phyloP scores from a whole-genome alignment of 805 yeast species.

The Hanseniaspora meyeri region DNA sequence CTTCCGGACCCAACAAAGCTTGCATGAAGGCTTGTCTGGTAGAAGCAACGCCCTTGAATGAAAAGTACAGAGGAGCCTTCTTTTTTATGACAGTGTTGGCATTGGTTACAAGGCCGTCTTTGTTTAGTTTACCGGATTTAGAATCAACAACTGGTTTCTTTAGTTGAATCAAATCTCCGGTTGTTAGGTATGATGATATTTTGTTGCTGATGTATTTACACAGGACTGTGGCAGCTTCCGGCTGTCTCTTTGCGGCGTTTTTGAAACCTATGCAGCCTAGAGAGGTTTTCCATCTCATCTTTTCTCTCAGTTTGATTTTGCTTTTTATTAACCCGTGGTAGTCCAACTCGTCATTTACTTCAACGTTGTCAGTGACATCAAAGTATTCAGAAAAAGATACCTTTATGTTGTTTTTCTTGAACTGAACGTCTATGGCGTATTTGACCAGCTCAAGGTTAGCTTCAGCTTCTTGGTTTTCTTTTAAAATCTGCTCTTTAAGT shows the following conservation, averaged over 20 bases:
- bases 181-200: constrained; percentile 5
- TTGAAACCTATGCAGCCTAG: constrained; percentile 10
- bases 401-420: constrained; percentile 1
- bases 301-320: not conserved
- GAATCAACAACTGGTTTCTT: not conserved
- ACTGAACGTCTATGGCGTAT: not conserved
- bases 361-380: not conserved
- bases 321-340: constrained; percentile 9
- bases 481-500: constrained; percentile 7
- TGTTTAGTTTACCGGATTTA: not conserved
- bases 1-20: constrained; percentile 84
- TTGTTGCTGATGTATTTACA: constrained; percentile 8
- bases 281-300: constrained; percentile 5
- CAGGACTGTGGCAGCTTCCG: constrained; percentile 4
- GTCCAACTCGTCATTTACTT: not conserved
- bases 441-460: constrained; percentile 6
- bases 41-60: constrained; percentile 72
- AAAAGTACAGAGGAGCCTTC: constrained; percentile 48
- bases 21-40: constrained; percentile 78
- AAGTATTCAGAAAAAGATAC: constrained; percentile 7
- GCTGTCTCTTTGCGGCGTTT: constrained; percentile 6
- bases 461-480: constrained; percentile 3
- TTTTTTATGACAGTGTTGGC: constrained; percentile 39
- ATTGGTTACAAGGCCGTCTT: not conserved
- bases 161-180: constrained; percentile 7